These are phyloP conservation scores for Cladosporium sp. DNA, from an alignment of 2,329 filamentous ascomycete genomes.

Conservation along the genomic window DNA sequence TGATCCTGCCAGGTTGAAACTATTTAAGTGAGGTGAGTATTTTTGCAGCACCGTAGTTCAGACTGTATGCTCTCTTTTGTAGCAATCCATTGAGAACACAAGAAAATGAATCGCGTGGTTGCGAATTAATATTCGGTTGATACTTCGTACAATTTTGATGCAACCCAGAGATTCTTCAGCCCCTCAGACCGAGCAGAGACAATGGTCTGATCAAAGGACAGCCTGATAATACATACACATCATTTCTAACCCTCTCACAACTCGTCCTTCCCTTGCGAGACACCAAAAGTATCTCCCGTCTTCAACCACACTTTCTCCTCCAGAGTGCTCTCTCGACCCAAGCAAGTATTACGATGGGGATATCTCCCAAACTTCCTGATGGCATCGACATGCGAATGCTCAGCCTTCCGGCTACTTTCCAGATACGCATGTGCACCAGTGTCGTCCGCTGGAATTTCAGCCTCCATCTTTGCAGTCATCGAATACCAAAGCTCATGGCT, in stretches of 20 bases:
- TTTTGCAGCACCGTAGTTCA: too few relatives aligned
- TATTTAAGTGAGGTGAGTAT: too few relatives aligned
- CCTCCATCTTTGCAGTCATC: constrained; percentile 36
- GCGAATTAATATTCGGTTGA: background rate
- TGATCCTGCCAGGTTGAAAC: too few relatives aligned
- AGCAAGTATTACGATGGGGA: constrained; percentile 56
- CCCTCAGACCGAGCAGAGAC: background rate
- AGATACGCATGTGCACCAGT: constrained; percentile 34
- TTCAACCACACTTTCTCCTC: constrained; percentile 56
- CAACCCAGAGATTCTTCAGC: background rate
- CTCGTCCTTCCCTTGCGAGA: constrained; percentile 27
- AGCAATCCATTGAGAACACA: background rate
- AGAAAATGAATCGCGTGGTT: too few relatives aligned
- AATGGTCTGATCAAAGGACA: background rate
- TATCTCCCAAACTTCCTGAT: constrained; percentile 59
- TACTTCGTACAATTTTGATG: background rate
- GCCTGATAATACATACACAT: background rate
- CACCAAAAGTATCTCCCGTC: constrained; percentile 46
- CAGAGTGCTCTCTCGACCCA: constrained; percentile 51
- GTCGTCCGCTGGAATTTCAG: constrained; percentile 37
- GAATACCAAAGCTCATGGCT: constrained; percentile 45
- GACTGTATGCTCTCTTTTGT: background rate
- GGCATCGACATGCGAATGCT: constrained; percentile 52
- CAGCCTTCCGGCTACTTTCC: constrained; percentile 39
- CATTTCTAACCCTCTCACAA: background rate